Conservation (phyloP, 2,329 filamentous ascomycete species). For the Paecilomyces variotii region DNA sequence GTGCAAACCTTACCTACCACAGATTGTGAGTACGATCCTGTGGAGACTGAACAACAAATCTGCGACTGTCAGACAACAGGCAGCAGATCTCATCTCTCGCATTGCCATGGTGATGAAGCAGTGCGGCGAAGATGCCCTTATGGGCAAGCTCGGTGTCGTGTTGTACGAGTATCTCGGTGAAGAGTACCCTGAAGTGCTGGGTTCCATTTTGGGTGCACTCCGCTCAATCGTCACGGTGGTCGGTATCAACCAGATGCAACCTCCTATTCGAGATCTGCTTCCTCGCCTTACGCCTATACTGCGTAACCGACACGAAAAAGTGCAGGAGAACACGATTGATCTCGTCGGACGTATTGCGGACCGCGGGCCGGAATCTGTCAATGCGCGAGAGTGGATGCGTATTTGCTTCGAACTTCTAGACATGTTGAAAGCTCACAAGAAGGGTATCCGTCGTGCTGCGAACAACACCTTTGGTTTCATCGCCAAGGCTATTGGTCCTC, state of each 20-base stretch:
- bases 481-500: constrained; percentile 95
- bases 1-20: constrained; percentile 92
- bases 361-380: constrained; percentile 90
- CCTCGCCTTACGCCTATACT: constrained; percentile 96
- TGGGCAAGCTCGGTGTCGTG: constrained; percentile 90
- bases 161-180: constrained; percentile 98
- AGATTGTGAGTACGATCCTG: constrained; percentile 94
- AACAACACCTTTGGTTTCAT: constrained; percentile 99
- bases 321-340: constrained; percentile 98
- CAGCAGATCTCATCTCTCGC: constrained; percentile 89
- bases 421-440: constrained; percentile 99
- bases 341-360: constrained; percentile 96
- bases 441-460: constrained; percentile 92
- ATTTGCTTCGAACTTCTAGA: constrained; percentile 98
- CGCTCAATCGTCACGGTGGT: constrained; percentile 96
- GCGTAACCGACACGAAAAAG: constrained; percentile 96
- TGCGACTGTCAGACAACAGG: constrained; percentile 90
- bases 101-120: constrained; percentile 99
- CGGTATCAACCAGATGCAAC: constrained; percentile 96
- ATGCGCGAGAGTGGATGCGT: constrained; percentile 98
- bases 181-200: constrained; percentile 95
- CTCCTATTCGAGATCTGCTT: constrained; percentile 90
- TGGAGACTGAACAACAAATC: constrained; percentile 98
- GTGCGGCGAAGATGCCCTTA: constrained; percentile 89
- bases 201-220: constrained; percentile 89